Base-by-base conservation (phyloP, 371 early-diverging fungal species). In the Gilbertella persicaria region DNA sequence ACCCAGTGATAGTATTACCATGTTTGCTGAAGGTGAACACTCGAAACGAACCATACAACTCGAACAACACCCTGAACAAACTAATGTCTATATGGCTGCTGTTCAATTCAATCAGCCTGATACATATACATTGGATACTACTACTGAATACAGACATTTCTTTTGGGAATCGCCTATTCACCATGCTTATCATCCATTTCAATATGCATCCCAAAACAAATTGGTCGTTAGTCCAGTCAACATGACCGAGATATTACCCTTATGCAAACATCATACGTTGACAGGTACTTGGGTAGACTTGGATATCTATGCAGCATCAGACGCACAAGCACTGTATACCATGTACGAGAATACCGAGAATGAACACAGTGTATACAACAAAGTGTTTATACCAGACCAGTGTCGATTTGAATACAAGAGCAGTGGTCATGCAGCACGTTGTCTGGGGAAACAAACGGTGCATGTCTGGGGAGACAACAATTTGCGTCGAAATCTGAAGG, bases 401-500 rank as follows among this genome's bases (percentile, higher is more conserved):
- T 75, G 76, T 36, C 62, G 55, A 8, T 51, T 67, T 4, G 55
- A 69, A 9, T 69, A 67, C 24, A 65, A 61, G 24, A 67, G 70
- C n/a, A 39, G 45, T 40, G 72, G 72, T 1, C 61, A 72, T n/a
- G 68, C 59, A 12, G 49, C 58, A 2, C 60, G 52, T n/a, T 75
- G 76, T 25, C 49, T 75, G 12, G 55, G 65, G 25, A 47, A 58
- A 26, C 60, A 63, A 14, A 58, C 41, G 4, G 44, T 75, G 2
- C 76, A 75, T 60, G 70, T 72, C 3, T 71, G 70, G 66, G 76
- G 60, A 8, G 76, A 75, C 36, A 58, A 58, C 19, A 66, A 75
- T 43, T 25, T 69, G 5, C 55, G 62, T 30, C 64, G 73, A 48
- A 75, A 75, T 20, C 44, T 75, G 14, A 71, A 72, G 42, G 67